Evolutionary conservation across 140 eudicot genomes (phyloP).

Genomic region (Ambrosia hybrid): DNA sequence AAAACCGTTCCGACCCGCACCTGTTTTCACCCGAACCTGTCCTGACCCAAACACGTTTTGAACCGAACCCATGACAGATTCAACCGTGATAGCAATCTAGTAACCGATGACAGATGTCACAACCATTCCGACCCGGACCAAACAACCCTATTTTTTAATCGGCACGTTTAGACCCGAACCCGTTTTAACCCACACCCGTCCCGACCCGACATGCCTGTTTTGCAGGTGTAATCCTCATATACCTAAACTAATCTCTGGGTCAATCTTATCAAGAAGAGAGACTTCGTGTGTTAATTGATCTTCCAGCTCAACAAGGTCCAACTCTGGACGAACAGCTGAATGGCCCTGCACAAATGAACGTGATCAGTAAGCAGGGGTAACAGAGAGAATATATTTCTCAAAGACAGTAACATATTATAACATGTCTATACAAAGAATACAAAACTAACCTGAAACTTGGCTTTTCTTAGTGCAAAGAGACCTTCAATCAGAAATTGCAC

Average conservation of each 20-base stretch:
- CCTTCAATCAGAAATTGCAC: conserved; percentile 91
- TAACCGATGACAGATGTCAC: too few species aligned
- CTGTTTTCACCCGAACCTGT: too few species aligned
- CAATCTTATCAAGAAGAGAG: conserved; percentile 71
- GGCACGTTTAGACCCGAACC: too few species aligned
- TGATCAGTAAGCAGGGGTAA: neutral
- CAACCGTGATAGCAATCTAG: too few species aligned
- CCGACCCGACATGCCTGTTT: too few species aligned
- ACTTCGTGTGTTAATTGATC: conserved; percentile 88
- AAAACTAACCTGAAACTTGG: conserved; percentile 77
- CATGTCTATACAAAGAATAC: neutral
- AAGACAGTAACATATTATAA: neutral
- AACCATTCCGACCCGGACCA: too few species aligned
- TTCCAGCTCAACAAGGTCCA: conserved; percentile 90
- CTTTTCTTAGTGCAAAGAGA: conserved; percentile 80
- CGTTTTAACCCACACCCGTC: too few species aligned
- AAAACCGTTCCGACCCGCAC: too few species aligned
- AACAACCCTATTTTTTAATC: too few species aligned
- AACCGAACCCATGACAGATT: too few species aligned
- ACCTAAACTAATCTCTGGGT: conserved; percentile 79
- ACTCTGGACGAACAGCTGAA: conserved; percentile 87
- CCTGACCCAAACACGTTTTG: too few species aligned
- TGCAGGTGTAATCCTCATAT: neutral
- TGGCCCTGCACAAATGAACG: conserved; percentile 54
- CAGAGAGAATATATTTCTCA: neutral